Evolutionary conservation across 2,329 filamentous ascomycete species (phyloP).

Genomic region (Cadophora luteo-olivacea): DNA sequence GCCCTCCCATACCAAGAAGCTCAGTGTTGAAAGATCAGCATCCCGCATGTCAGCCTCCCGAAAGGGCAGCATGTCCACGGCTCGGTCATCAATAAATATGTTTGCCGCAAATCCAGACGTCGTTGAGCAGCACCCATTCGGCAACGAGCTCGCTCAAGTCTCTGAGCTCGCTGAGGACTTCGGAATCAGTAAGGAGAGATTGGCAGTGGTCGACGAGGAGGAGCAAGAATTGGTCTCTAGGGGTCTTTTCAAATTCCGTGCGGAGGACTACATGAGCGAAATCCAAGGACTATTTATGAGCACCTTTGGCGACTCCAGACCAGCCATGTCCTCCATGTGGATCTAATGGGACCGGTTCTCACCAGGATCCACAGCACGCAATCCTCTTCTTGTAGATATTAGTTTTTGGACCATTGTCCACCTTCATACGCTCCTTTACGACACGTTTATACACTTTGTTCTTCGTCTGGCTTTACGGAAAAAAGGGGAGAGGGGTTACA

Average conservation of each 20-base stretch:
- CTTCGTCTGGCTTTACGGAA: constrained; percentile 30
- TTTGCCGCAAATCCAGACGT: constrained; percentile 40
- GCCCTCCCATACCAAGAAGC: constrained; percentile 88
- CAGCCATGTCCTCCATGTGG: constrained; percentile 40
- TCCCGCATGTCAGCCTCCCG: constrained; percentile 62
- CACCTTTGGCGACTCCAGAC: constrained; percentile 39
- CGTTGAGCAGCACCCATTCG: constrained; percentile 72
- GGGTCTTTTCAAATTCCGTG: constrained; percentile 75
- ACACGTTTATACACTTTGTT: constrained; percentile 29
- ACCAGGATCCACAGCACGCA: constrained; percentile 17
- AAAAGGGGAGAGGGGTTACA: constrained; percentile 30
- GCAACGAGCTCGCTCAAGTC: constrained; percentile 87
- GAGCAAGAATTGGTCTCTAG: constrained; percentile 70
- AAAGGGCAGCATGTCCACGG: constrained; percentile 62
- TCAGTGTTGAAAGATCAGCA: constrained; percentile 74
- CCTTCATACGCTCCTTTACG: constrained; percentile 40
- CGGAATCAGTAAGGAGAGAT: constrained; percentile 59
- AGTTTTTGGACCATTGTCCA: constrained; percentile 31
- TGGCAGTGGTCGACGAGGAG: constrained; percentile 74
- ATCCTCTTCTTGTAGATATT: constrained; percentile 39
- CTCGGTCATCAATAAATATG: constrained; percentile 56
- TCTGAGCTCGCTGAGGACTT: constrained; percentile 94
- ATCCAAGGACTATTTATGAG: constrained; percentile 66
- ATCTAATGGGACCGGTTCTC: constrained; percentile 40
- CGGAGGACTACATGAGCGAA: constrained; percentile 84